Percentiles rank a stretch among this genome's conserved stretches.
Evolutionary conservation across 2,329 filamentous ascomycete genomes (phyloP).

Genomic region (Dactylellina drechsleri): DNA sequence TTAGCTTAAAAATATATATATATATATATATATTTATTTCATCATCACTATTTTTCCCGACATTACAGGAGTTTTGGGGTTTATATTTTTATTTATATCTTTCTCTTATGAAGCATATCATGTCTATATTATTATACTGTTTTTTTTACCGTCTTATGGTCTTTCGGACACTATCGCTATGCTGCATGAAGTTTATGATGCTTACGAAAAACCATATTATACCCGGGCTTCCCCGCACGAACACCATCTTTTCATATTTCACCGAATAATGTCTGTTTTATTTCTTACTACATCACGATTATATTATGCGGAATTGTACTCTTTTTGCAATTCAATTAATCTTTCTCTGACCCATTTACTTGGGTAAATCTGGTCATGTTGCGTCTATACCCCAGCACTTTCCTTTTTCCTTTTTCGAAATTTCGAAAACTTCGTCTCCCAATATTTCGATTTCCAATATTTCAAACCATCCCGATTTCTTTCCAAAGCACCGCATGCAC

Average conservation of each 20-base stretch:
- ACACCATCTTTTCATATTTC: neutral
- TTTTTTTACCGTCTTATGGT: neutral
- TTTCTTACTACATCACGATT: slow-evolving; percentile 33
- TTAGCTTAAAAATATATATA: slow-evolving; percentile 29
- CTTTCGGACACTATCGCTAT: slow-evolving; percentile 22
- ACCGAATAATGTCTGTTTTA: slow-evolving; percentile 42
- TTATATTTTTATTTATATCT: slow-evolving; percentile 9
- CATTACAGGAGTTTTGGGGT: slow-evolving; percentile 39
- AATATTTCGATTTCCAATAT: neutral
- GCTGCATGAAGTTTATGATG: slow-evolving; percentile 46
- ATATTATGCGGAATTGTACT: neutral
- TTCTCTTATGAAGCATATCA: slow-evolving; percentile 20
- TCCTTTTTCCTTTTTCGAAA: neutral
- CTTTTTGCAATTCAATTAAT: neutral
- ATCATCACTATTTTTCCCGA: slow-evolving; percentile 12
- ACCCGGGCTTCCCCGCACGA: slow-evolving; percentile 23
- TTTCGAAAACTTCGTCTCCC: neutral
- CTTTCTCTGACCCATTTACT: neutral
- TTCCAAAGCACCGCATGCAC: neutral
- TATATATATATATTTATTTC: too few relatives aligned
- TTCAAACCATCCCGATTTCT: neutral
- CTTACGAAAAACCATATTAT: slow-evolving; percentile 43
- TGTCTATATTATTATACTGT: too few relatives aligned
- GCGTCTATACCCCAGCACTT: neutral
- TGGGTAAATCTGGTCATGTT: slow-evolving; percentile 5